phyloP scores from a whole-genome alignment of 1,284 basidiomycete species.

The Naganishia liquefaciens region DNA sequence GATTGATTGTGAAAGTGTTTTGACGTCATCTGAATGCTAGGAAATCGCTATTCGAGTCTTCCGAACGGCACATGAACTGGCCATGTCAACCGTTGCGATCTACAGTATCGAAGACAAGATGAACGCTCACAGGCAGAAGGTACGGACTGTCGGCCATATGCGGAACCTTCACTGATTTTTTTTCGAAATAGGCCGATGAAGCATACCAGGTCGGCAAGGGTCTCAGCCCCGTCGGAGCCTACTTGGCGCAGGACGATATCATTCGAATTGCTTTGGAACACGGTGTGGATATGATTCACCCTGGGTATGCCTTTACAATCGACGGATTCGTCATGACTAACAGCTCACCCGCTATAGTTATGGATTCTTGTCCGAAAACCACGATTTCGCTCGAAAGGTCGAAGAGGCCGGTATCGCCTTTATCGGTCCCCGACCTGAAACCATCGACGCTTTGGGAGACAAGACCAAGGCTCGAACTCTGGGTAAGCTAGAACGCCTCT shows the following conservation, averaged over 20 bases:
- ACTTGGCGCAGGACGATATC: constrained; percentile 97
- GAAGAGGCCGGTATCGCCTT: constrained; percentile 97
- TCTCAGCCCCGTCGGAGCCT: constrained; percentile 90
- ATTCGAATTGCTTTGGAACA: constrained; percentile 92
- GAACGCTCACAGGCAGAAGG: constrained; percentile 97
- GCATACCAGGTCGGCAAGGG: constrained; percentile 98
- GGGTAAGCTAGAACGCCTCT: constrained; percentile 1
- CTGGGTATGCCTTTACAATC: constrained; percentile 64
- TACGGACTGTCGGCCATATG: constrained; percentile 43
- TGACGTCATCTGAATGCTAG: constrained; percentile 53
- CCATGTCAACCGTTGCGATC: constrained; percentile 98
- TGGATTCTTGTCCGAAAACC: constrained; percentile 97
- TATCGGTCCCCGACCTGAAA: constrained; percentile 92
- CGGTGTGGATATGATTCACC: constrained; percentile 99
- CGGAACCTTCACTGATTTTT: neutral
- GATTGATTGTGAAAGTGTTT: too few relatives aligned
- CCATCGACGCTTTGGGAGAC: constrained; percentile 96
- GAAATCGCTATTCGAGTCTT: constrained; percentile 99
- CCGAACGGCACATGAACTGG: constrained; percentile 96
- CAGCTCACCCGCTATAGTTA: constrained; percentile 63
- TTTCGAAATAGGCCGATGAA: constrained; percentile 76
- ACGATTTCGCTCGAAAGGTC: constrained; percentile 90
- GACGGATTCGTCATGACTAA: neutral
- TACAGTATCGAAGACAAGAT: constrained; percentile 96
- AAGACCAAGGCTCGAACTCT: constrained; percentile 95